Evolutionary conservation across 2,329 filamentous ascomycete genomes (phyloP), one percentile per base, ranked within the genome.

Genomic region (Fusarium euwallaceae): DNA sequence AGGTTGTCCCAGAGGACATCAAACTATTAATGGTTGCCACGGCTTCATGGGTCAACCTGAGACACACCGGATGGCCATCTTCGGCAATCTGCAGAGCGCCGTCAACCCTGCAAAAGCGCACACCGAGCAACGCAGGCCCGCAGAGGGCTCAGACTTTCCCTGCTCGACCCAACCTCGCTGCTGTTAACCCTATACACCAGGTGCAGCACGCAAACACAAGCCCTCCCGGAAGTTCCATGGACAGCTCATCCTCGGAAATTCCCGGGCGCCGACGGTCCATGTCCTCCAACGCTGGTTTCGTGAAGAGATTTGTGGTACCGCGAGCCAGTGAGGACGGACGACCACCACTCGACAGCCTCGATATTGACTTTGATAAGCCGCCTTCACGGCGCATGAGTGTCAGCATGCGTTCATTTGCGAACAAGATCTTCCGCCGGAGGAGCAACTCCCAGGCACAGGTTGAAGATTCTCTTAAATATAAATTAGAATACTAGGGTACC

Each of bases 1-100:
- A 78, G 29, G 61, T 69, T 6, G 83, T 84, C 3, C 76, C 79
- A 1, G 78, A 81, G 29, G 80, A 82, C 29, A 76, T 82, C 36
- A 84, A 83, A 61, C 71, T 78, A 20, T 65, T 84, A 29, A 84
- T 84, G 83, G 76, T 83, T 29, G 82, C 80, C 17, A 84, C 83
- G 14, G 81, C 82, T 6, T 81, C 81, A 12, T 84, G 83, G 83
- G 77, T 84, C 56, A 80, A 80, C 55, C 79, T 84, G 22, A 76
- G 82, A 32, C 81, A 83, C 45, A 78, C 77, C 27, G 83, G 81
- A 24, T 84, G 82, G 82, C 81, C 81, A n/a, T 76, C 72, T 4
- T 78, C 78, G 4, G 80, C 76, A 16, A 78, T 78, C 14, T 80
- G 80, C 24, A 82, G 80, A 67, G 67, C 77, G 61, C 70, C 80